phyloP scores from a whole-genome alignment of 2,329 filamentous ascomycete species.

The Sclerotinia subarctica region DNA sequence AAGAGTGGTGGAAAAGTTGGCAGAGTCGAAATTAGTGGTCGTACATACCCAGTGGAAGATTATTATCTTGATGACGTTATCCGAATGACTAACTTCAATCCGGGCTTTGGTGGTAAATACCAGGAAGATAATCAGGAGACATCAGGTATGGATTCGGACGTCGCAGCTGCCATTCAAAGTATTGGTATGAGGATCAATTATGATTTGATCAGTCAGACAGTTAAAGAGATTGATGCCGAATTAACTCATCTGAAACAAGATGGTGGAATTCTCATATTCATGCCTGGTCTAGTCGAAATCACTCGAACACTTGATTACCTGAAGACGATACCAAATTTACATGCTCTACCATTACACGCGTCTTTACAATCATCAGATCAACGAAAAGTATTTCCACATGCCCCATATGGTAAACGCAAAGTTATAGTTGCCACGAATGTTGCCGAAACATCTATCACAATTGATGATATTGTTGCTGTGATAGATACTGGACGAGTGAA shows the following conservation, averaged over 20 bases:
- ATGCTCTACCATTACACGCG: slow-evolving; percentile 86
- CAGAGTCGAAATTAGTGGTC: slow-evolving; percentile 78
- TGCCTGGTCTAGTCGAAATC: slow-evolving; percentile 91
- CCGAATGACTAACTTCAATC: slow-evolving; percentile 69
- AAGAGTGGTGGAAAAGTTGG: slow-evolving; percentile 67
- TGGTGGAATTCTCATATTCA: slow-evolving; percentile 91
- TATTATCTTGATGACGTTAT: slow-evolving; percentile 88
- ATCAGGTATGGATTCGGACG: slow-evolving; percentile 49
- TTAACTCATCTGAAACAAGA: slow-evolving; percentile 62
- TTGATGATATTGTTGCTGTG: slow-evolving; percentile 93
- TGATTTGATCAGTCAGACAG: slow-evolving; percentile 74
- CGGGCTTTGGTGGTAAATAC: slow-evolving; percentile 41
- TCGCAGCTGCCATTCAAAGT: slow-evolving; percentile 69
- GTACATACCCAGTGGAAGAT: slow-evolving; percentile 87
- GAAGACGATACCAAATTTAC: slow-evolving; percentile 60
- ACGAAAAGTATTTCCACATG: slow-evolving; percentile 73
- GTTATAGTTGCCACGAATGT: slow-evolving; percentile 95
- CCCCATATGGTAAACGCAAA: slow-evolving; percentile 81
- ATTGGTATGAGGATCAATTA: slow-evolving; percentile 89
- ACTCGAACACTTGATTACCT: slow-evolving; percentile 72
- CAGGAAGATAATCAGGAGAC: slow-evolving; percentile 45
- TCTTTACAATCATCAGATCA: slow-evolving; percentile 88
- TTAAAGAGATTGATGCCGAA: slow-evolving; percentile 76
- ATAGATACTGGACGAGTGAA: slow-evolving; percentile 96
- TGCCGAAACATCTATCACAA: slow-evolving; percentile 96